Percentiles rank a stretch among this genome's conserved stretches.
phyloP scores from a whole-genome alignment of 139 green algal species.

The Limnomonas spitsbergensis region DNA sequence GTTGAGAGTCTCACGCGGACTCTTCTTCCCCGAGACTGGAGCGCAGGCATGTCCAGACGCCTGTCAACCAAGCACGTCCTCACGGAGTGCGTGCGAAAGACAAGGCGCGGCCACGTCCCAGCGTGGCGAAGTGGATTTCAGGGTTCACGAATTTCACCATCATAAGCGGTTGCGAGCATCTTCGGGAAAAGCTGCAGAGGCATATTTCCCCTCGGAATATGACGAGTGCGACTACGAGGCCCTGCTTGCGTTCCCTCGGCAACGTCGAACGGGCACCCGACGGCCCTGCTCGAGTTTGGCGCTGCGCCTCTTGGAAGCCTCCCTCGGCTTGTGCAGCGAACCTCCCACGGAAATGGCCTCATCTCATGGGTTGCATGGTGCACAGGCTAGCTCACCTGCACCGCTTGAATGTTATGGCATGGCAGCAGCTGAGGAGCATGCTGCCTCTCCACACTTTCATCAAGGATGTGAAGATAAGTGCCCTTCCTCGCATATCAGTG shows the following conservation, averaged over 20 bases:
- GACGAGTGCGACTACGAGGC: background rate
- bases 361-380: background rate
- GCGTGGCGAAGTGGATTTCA: background rate
- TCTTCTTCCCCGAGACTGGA: background rate
- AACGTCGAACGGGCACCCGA: background rate
- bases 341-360: background rate
- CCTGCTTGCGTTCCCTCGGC: background rate
- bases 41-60: background rate
- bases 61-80: background rate
- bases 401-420: too few species aligned
- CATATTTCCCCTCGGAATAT: background rate
- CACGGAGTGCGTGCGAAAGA: background rate
- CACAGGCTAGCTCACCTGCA: background rate
- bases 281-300: background rate
- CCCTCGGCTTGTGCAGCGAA: background rate
- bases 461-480: background rate
- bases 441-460: too few species aligned
- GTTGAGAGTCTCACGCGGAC: background rate
- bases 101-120: background rate
- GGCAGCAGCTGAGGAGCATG: too few species aligned
- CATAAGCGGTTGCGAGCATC: background rate
- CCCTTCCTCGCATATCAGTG: background rate
- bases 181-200: background rate
- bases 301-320: background rate
- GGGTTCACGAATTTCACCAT: background rate